These are phyloP conservation scores for Piper betle DNA, from an alignment of 164 flowering plant species.

Conservation along the genomic window DNA sequence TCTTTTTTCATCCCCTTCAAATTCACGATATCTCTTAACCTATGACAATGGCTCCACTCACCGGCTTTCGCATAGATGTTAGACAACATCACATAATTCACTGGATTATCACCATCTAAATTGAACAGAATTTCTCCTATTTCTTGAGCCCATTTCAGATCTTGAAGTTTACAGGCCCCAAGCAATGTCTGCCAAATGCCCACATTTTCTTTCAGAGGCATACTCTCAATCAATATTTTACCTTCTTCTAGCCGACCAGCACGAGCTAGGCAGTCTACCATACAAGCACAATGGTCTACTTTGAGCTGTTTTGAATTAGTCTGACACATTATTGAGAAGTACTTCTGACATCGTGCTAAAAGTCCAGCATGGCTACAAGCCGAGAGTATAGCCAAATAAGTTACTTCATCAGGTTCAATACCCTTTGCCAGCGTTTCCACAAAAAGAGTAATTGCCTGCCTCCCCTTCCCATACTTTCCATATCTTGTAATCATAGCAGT, in stretches of 20 bases:
- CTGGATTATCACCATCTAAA: slow-evolving; percentile 48
- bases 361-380: slow-evolving; percentile 86
- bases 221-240: slow-evolving; percentile 42
- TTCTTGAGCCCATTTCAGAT: slow-evolving; percentile 47
- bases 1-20: slow-evolving; percentile 57
- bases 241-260: slow-evolving; percentile 61
- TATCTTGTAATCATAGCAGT: slow-evolving; percentile 77
- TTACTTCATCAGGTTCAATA: slow-evolving; percentile 52
- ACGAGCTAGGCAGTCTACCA: slow-evolving; percentile 76
- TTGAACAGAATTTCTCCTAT: slow-evolving; percentile 48
- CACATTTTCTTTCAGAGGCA: slow-evolving; percentile 43
- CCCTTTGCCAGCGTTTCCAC: slow-evolving; percentile 31
- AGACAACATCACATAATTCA: slow-evolving; percentile 72
- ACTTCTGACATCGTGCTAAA: slow-evolving; percentile 33
- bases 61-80: slow-evolving; percentile 59
- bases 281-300: slow-evolving; percentile 75
- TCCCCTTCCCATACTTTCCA: slow-evolving; percentile 69
- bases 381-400: slow-evolving; percentile 66
- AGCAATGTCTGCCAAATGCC: slow-evolving; percentile 82
- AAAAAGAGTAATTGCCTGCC: slow-evolving; percentile 39
- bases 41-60: slow-evolving; percentile 47
- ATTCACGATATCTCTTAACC: slow-evolving; percentile 34
- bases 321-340: slow-evolving; percentile 34
- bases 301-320: slow-evolving; percentile 29
- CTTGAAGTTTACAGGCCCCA: slow-evolving; percentile 64